Evolutionary conservation across 1,139 yeast species (phyloP).

Genomic region (Hyphopichia pseudoburtonii): DNA sequence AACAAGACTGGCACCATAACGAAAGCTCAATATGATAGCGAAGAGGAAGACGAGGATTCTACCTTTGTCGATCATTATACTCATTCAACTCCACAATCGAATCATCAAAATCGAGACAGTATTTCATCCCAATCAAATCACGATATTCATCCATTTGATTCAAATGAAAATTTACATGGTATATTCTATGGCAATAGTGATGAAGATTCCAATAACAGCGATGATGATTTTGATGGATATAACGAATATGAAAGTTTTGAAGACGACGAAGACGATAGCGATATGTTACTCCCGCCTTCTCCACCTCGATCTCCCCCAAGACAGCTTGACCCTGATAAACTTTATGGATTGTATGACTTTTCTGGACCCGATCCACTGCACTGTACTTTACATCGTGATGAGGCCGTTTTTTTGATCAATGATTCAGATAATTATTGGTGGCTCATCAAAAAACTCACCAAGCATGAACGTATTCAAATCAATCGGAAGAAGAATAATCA

Average conservation of each 20-base stretch:
- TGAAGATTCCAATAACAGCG: slow-evolving; percentile 8
- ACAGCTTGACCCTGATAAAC: slow-evolving; percentile 78
- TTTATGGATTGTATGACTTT: slow-evolving; percentile 86
- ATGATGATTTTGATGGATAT: slow-evolving; percentile 11
- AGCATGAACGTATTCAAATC: slow-evolving; percentile 27
- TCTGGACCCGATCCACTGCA: slow-evolving; percentile 94
- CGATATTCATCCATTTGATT: not conserved
- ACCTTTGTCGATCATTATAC: not conserved
- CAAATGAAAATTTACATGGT: slow-evolving; percentile 4
- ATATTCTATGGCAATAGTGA: slow-evolving; percentile 11
- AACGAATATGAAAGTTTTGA: slow-evolving; percentile 19
- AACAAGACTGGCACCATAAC: no score
- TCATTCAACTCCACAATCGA: no score
- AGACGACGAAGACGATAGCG: slow-evolving; percentile 19
- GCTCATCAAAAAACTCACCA: slow-evolving; percentile 70
- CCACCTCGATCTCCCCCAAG: slow-evolving; percentile 82
- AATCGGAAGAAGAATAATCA: slow-evolving; percentile 7
- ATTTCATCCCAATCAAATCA: not conserved
- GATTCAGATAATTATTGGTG: slow-evolving; percentile 97
- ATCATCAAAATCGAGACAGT: slow-evolving; percentile 1
- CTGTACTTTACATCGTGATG: slow-evolving; percentile 76
- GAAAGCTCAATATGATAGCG: slow-evolving; percentile 6
- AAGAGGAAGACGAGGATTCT: not conserved
- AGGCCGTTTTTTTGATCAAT: slow-evolving; percentile 76
- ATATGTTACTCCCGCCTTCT: slow-evolving; percentile 45